Base-by-base conservation (phyloP, 306 rosid species). In the Quillaja saponaria region DNA sequence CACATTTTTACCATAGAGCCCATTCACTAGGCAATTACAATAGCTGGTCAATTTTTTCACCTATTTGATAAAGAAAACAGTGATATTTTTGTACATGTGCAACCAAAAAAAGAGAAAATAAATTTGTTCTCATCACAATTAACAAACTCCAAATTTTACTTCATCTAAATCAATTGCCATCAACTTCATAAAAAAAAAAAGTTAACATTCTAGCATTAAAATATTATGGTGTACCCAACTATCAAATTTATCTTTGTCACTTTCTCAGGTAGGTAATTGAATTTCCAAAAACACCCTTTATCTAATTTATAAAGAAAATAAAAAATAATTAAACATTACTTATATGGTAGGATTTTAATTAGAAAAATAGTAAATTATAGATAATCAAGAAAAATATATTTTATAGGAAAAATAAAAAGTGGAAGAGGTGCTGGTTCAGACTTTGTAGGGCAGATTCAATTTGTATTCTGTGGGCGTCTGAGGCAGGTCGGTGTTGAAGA, bases 381-480 rank as follows among this genome's bases (percentile, higher is more conserved):
- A 25, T 25, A 25, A 25, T 25, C 31, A 25, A 25, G 31, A 4
- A 25, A 1, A 25, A 25, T 25, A 25, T 25, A 1, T 25, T 2
- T 25, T 25, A 25, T 25, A 25, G n/a, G n/a, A n/a, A n/a, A n/a
- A n/a, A n/a, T n/a, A n/a, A n/a, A n/a, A n/a, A n/a, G n/a, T n/a
- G n/a, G n/a, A n/a, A n/a, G n/a, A n/a, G n/a, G n/a, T n/a, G n/a
- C n/a, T n/a, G n/a, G n/a, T n/a, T 25, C 31, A 25, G 31, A 25
- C 31, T 4, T 1, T 4, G 31, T 25, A 4, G 31, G 31, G 4
- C 2, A 25, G 31, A 25, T 25, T 10, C 11, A 34, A 4, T 54
- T 54, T 41, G 3, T 10, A 15, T 15, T 7, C 72, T 3, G 68
- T 66, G 78, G 63, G 72, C 78, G 77, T 46, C 61, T 17, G 61